Evolutionary conservation across 495 filamentous ascomycete species (phyloP), one percentile per base, ranked within the genome.

Genomic region (Neurospora hispaniola): DNA sequence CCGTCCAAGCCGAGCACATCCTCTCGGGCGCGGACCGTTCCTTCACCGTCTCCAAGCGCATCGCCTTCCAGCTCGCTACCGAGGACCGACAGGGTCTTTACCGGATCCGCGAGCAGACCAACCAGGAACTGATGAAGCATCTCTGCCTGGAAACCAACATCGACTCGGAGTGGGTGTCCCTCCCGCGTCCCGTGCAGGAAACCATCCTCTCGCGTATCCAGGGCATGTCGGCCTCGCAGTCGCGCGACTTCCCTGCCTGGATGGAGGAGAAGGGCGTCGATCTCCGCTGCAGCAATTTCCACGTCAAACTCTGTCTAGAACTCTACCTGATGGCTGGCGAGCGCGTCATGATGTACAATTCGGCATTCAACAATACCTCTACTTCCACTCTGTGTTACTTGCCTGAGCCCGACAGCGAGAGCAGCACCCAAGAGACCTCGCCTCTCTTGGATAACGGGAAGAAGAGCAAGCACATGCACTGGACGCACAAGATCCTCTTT

Each of bases 91-190:
- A 18, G 3, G 23, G 59, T 5, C n/a, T 78, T 16, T 35, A 44
- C n/a, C n/a, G 42, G 10, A 66, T 76, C 38, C 48, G 62, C 35
- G 43, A 62, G 31, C 20, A 27, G 1, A 71, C 71, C 23, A 75
- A 74, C 35, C n/a, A 23, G 4, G 35, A 48, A 14, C 70, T 79
- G 1, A 42, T 78, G 42, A 70, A 72, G 4, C 74, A 77, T 11
- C 71, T 79, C 2, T 78, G 78, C 43, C 48, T 79, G 3, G 74
- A 70, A 2, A 35, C 74, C 6, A 59, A 75, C 14, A 71, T 78
- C 38, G 75, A 79, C 31, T 46, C 39, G 1, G 44, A 73, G 41
- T 79, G 78, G 78, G 46, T 71, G 12, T 31, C 40, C 0, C 43
- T 79, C 12, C 70, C 72, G 7, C 62, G 18, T 7, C 41, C 43